Conservation (phyloP, 768 basidiomycete genomes). For the Mycena kentingensis region DNA sequence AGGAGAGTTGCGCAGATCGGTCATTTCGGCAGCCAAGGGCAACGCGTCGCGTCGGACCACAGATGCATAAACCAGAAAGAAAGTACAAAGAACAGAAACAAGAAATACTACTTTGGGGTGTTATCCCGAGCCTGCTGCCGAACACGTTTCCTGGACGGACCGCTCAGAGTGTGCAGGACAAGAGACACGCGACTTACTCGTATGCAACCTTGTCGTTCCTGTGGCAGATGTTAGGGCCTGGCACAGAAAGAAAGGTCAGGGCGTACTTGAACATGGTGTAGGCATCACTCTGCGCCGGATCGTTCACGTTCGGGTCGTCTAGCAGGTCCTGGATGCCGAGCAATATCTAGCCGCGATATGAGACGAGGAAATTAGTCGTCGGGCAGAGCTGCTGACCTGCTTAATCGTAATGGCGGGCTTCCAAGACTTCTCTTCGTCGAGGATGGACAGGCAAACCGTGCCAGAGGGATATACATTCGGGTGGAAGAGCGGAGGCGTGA, state of each 20-base stretch:
- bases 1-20: neutral
- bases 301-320: constrained; percentile 93
- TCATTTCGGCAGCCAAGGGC: neutral
- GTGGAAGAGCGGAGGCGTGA: constrained; percentile 92
- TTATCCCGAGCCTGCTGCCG: constrained; percentile 88
- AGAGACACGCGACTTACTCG: constrained; percentile 57
- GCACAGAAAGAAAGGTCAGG: neutral
- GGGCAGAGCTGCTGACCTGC: constrained; percentile 57
- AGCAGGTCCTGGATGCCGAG: constrained; percentile 95
- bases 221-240: constrained; percentile 17
- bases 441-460: constrained; percentile 95
- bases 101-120: constrained; percentile 69
- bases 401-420: constrained; percentile 99
- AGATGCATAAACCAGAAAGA: neutral
- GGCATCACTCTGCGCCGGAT: constrained; percentile 97
- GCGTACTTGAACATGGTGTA: constrained; percentile 98
- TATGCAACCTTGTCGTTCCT: constrained; percentile 95
- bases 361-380: neutral
- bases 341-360: constrained; percentile 87
- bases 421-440: constrained; percentile 99
- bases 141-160: constrained; percentile 67
- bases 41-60: too few relatives aligned
- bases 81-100: constrained; percentile 7
- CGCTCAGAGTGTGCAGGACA: constrained; percentile 4
- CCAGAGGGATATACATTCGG: constrained; percentile 99